These are phyloP conservation scores for Ophiosphaerella herpotricha DNA, from an alignment of 2,329 filamentous ascomycete genomes.

Conservation along the genomic window DNA sequence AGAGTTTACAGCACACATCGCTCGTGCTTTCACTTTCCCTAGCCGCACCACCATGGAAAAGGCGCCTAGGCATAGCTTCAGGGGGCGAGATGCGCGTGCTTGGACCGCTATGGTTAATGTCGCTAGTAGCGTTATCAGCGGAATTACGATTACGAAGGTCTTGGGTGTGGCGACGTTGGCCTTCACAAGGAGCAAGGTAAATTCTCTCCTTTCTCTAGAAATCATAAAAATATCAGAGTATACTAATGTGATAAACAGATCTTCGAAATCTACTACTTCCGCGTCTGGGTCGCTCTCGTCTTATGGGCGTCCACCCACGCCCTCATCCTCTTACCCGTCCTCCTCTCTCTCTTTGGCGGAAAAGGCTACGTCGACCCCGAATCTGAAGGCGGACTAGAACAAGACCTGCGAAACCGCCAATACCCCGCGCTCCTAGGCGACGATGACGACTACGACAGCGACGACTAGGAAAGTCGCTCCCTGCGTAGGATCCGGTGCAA, in stretches of 20 bases:
- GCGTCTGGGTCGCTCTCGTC: constrained; percentile 92
- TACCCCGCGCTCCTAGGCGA: constrained; percentile 71
- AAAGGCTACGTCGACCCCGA: constrained; percentile 84
- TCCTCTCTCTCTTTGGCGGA: constrained; percentile 82
- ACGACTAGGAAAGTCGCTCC: constrained; percentile 22
- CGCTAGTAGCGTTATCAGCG: constrained; percentile 90
- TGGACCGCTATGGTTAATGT: constrained; percentile 96
- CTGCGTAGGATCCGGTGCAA: background rate
- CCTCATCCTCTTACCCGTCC: constrained; percentile 87
- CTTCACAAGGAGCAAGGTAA: constrained; percentile 82
- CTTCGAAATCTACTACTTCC: constrained; percentile 99
- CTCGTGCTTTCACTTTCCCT: constrained; percentile 94
- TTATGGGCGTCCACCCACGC: constrained; percentile 87
- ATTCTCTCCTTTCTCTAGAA: constrained; percentile 1
- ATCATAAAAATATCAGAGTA: too few species aligned
- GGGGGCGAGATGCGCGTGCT: constrained; percentile 79
- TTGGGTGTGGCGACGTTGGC: constrained; percentile 89
- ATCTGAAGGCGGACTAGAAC: constrained; percentile 83
- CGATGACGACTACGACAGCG: constrained; percentile 72
- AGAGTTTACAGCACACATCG: constrained; percentile 97
- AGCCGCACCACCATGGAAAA: constrained; percentile 79
- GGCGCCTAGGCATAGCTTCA: constrained; percentile 72
- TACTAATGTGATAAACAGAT: constrained; percentile 57
- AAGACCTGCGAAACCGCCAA: constrained; percentile 79
- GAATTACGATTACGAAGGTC: constrained; percentile 94